phyloP scores from a whole-genome alignment of 306 rosid genomes.

The Coriaria nepalensis region DNA sequence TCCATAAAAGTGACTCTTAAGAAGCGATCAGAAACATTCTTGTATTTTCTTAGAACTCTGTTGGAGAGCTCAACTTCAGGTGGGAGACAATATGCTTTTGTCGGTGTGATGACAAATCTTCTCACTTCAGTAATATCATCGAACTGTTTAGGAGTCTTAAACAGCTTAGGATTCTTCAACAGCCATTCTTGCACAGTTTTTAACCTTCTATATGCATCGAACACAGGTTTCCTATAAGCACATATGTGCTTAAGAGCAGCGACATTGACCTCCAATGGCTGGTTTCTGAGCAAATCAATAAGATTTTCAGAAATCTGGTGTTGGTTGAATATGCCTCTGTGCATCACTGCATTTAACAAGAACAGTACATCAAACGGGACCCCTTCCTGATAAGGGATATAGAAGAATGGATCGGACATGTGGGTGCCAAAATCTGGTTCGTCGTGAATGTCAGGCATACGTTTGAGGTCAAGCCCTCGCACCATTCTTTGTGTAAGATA shows the following conservation, averaged over 20 bases:
- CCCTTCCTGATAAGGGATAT: slow-evolving; percentile 24
- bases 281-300: slow-evolving; percentile 46
- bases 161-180: slow-evolving; percentile 49
- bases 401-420: slow-evolving; percentile 45
- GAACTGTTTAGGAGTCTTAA: slow-evolving; percentile 33
- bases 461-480: slow-evolving; percentile 14
- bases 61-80: slow-evolving; percentile 79
- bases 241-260: slow-evolving; percentile 69
- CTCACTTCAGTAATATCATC: slow-evolving; percentile 63
- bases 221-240: slow-evolving; percentile 45
- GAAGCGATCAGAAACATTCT: slow-evolving; percentile 57
- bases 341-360: slow-evolving; percentile 55
- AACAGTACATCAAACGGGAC: slow-evolving; percentile 54
- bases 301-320: slow-evolving; percentile 42
- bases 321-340: slow-evolving; percentile 55
- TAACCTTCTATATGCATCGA: slow-evolving; percentile 44
- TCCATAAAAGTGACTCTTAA: slow-evolving; percentile 83
- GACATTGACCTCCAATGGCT: slow-evolving; percentile 43
- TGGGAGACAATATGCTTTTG: slow-evolving; percentile 66
- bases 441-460: slow-evolving; percentile 26
- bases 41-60: slow-evolving; percentile 62
- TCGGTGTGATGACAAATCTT: slow-evolving; percentile 72
- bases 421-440: slow-evolving; percentile 53
- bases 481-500: slow-evolving; percentile 45
- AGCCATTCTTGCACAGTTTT: slow-evolving; percentile 61